Conservation (phyloP, 2,329 filamentous ascomycete species). For the Tricladium varicosporioides region DNA sequence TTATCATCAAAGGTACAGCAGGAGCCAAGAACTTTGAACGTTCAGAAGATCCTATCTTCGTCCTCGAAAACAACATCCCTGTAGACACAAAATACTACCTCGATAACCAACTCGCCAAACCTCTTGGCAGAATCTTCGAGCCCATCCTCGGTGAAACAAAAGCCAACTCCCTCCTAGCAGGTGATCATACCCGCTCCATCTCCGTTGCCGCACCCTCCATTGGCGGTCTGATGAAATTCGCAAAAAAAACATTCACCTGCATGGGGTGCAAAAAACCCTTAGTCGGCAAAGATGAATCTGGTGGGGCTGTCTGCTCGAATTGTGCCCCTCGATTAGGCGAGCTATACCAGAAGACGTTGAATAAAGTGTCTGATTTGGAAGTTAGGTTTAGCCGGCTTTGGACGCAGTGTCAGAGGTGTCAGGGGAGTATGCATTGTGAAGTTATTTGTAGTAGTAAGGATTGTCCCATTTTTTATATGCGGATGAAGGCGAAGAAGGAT, state of each 20-base stretch:
- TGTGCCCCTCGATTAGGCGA: conserved; percentile 85
- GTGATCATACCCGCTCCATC: conserved; percentile 93
- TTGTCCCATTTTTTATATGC: conserved; percentile 99
- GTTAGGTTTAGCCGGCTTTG: conserved; percentile 89
- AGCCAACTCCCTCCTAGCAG: conserved; percentile 79
- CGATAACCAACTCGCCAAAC: conserved; percentile 96
- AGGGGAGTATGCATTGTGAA: conserved; percentile 96
- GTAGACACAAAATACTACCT: conserved; percentile 99
- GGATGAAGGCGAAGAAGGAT: conserved; percentile 99
- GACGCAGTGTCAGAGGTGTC: conserved; percentile 97
- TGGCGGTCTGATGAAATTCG: conserved; percentile 96
- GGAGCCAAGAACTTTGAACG: conserved; percentile 96
- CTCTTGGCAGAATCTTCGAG: conserved; percentile 92
- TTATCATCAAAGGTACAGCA: conserved; percentile 89
- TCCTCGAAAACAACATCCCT: conserved; percentile 94
- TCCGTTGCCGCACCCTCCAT: conserved; percentile 87
- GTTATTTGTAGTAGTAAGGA: conserved; percentile 96
- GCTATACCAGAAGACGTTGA: conserved; percentile 87
- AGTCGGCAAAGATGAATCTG: conserved; percentile 71
- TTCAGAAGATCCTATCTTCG: conserved; percentile 94
- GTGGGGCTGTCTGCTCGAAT: conserved; percentile 83
- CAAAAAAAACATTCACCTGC: conserved; percentile 96
- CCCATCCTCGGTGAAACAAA: conserved; percentile 94
- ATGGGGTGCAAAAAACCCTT: conserved; percentile 99
- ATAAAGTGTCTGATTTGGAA: conserved; percentile 87